Base-by-base conservation (phyloP, 176 grass and related monocot species). In the Paspalum vaginatum region DNA sequence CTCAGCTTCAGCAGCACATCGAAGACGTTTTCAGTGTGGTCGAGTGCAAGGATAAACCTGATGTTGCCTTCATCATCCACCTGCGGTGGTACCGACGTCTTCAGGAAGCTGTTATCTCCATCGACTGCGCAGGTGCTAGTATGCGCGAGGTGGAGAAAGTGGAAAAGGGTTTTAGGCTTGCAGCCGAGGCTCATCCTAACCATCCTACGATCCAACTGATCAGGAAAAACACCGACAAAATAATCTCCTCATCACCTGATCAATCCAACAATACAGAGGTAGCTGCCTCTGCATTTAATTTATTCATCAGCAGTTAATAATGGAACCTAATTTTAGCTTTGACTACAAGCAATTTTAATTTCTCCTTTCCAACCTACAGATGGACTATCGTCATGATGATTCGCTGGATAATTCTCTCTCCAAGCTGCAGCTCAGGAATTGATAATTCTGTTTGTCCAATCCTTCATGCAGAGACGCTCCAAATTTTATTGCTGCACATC, bases 11-110 rank as follows among this genome's bases (percentile, higher is more conserved):
- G 8, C 2, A 10, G 1, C 20, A 22, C 54, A 57, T 57, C 21
- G 9, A 57, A 57, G 0, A 11, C 4, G 2, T 20, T 53, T 7
- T 1, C 1, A 4, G 20, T 9, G 18, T 55, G 18, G 7, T 55
- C 20, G 0, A 55, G 18, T 55, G 2, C 2, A 55, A 55, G 53
- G 53, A 55, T 55, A 1, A 9, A n/a, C 7, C 8, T 55, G 53
- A 55, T n/a, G 18, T 7, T 12, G 0, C 0, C 0, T 58, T 59
- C 56, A 26, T 59, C 56, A 2, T 0, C 22, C 0, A 2, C 4
- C 22, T 60, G 11, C 11, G 4, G 57, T 10, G 0, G 22, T 26
- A 60, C 11, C 57, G 22, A 6, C 57, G 0, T 26, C 22, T 60
- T 60, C 4, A 26, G 57, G 25, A 26, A 25, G 57, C 57, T 1